Evolutionary conservation across 176 grass and related monocot species (phyloP).

Genomic region (Avena sativa): DNA sequence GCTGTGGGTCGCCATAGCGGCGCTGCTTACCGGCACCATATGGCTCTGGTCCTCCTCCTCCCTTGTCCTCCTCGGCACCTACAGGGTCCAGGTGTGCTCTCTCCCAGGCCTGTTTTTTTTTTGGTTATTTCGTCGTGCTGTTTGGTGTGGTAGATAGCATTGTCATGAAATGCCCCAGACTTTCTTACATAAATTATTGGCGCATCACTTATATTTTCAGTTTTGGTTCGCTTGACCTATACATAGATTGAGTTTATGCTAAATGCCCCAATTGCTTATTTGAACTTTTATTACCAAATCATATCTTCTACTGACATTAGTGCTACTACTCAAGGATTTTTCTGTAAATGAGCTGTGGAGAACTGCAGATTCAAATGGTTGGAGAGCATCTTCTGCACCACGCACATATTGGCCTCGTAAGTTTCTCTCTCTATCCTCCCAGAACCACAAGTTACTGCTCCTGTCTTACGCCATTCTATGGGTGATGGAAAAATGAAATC

Average conservation of each 20-base stretch:
- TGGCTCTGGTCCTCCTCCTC: constrained; percentile 55
- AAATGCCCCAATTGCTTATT: constrained; percentile 17
- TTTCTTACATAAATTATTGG: not conserved
- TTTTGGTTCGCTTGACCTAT: not conserved
- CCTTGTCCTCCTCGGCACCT: constrained; percentile 23
- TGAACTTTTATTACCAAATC: constrained; percentile 14
- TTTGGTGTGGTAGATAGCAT: too few species aligned
- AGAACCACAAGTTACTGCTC: not conserved
- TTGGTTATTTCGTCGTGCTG: too few species aligned
- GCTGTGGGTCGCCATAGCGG: constrained; percentile 47
- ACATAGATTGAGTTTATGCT: constrained; percentile 1
- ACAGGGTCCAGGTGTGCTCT: constrained; percentile 45
- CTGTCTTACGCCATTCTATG: not conserved
- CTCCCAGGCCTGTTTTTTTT: not conserved
- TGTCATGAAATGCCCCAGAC: not conserved
- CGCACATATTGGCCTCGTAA: constrained; percentile 83
- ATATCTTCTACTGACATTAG: constrained; percentile 43
- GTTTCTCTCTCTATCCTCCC: constrained; percentile 28
- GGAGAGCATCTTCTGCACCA: constrained; percentile 94
- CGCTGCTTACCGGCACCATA: constrained; percentile 40
- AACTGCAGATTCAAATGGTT: constrained; percentile 85
- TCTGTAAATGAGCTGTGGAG: constrained; percentile 80
- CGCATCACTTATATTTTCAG: not conserved
- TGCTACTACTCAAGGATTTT: constrained; percentile 69
- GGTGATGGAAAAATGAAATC: constrained; percentile 27